Percentiles rank a stretch among this genome's conserved stretches.
These are phyloP conservation scores for Chlorophyllum brunneum DNA, from an alignment of 768 basidiomycete species.

Conservation along the genomic window DNA sequence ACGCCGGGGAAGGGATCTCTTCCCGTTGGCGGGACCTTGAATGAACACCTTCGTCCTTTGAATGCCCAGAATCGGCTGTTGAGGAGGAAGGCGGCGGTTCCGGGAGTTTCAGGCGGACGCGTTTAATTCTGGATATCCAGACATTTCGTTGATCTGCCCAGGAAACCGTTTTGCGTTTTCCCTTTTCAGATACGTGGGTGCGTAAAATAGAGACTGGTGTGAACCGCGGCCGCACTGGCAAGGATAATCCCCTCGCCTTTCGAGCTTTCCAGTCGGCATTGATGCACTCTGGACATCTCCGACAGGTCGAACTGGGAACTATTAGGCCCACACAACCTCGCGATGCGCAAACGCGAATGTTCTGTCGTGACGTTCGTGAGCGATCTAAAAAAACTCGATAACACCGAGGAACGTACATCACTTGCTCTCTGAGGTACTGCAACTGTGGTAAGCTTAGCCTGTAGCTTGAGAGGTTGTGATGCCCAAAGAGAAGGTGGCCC, in stretches of 20 bases:
- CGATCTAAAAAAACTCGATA: background rate
- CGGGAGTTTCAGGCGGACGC: slow-evolving; percentile 7
- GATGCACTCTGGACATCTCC: slow-evolving; percentile 3
- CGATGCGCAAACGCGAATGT: background rate
- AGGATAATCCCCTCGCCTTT: background rate
- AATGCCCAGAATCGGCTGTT: background rate
- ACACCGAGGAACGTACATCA: background rate
- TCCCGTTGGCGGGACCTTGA: background rate
- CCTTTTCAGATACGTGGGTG: background rate
- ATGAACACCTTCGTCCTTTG: background rate
- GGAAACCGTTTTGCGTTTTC: slow-evolving; percentile 27
- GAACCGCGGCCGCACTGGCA: background rate
- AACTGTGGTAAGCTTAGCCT: no score
- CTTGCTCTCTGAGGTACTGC: background rate
- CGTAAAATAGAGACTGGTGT: background rate
- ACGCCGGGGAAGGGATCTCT: background rate
- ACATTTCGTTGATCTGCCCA: slow-evolving; percentile 28
- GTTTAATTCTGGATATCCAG: slow-evolving; percentile 1
- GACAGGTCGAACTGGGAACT: slow-evolving; percentile 6
- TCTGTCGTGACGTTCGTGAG: background rate
- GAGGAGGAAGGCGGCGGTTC: background rate
- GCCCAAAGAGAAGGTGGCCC: background rate
- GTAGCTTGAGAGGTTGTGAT: background rate
- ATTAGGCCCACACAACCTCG: background rate
- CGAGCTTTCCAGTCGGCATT: background rate